Evolutionary conservation across 768 basidiomycete genomes (phyloP).

Genomic region (Pleurotus sapidus): DNA sequence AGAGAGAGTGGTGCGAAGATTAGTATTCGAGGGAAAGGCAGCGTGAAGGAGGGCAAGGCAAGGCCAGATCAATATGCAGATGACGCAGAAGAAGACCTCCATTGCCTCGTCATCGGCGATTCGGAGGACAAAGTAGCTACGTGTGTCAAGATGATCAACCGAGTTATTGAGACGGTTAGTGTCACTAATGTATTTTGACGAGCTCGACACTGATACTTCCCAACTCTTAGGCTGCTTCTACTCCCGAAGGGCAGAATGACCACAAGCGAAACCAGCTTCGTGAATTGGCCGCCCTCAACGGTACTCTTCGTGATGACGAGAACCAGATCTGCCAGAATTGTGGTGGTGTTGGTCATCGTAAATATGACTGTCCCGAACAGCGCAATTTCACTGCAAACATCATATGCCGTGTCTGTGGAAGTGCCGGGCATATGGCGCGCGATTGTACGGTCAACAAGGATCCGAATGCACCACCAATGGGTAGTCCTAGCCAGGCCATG

Average conservation of each 20-base stretch:
- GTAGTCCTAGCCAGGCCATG: constrained; percentile 35
- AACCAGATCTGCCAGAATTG: constrained; percentile 99
- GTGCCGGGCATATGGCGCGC: constrained; percentile 98
- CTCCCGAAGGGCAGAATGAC: constrained; percentile 98
- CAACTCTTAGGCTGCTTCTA: constrained; percentile 84
- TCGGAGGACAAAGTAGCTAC: constrained; percentile 85
- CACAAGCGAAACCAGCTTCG: constrained; percentile 99
- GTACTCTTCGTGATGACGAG: constrained; percentile 98
- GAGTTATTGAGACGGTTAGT: constrained; percentile 94
- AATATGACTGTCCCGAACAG: constrained; percentile 99
- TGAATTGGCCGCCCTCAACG: constrained; percentile 95
- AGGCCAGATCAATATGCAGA: constrained; percentile 92
- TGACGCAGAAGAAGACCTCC: constrained; percentile 98
- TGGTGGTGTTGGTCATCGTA: constrained; percentile 90
- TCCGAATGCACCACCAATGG: constrained; percentile 59
- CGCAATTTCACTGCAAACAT: constrained; percentile 99
- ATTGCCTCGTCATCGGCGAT: constrained; percentile 95
- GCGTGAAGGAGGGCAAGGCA: constrained; percentile 98
- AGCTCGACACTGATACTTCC: neutral
- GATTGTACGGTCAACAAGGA: constrained; percentile 95
- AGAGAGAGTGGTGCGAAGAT: constrained; percentile 97
- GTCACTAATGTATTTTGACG: neutral
- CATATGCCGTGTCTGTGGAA: constrained; percentile 98
- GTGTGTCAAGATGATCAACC: constrained; percentile 96
- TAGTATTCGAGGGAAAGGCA: constrained; percentile 96